Conservation (phyloP, 768 basidiomycete genomes). For the Sistotremastrum niveocremeum region DNA sequence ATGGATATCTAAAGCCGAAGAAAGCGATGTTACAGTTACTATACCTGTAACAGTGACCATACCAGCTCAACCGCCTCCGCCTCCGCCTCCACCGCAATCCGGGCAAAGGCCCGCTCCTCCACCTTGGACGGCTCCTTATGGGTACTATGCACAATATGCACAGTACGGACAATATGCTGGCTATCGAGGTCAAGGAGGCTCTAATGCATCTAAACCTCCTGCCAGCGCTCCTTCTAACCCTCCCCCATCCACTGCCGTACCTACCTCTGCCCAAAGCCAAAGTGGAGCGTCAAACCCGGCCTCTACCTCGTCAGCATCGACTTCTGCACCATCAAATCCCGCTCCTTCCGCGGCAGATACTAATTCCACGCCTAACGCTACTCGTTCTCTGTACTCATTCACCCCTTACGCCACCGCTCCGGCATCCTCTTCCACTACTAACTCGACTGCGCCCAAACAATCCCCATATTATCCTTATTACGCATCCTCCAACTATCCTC, state of each 20-base stretch:
- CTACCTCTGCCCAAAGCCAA: background rate
- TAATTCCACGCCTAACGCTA: background rate
- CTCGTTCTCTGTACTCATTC: conserved; percentile 6
- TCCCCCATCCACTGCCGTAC: background rate
- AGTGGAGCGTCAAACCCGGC: background rate
- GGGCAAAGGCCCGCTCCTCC: background rate
- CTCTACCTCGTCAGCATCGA: conserved; percentile 1
- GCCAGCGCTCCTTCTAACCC: conserved; percentile 1
- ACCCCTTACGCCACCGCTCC: conserved; percentile 7
- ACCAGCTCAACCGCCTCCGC: conserved; percentile 9
- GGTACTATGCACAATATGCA: too few relatives aligned
- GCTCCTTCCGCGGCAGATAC: background rate
- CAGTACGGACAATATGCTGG: too few relatives aligned
- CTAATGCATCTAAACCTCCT: background rate
- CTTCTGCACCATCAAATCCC: conserved; percentile 6
- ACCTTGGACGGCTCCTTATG: background rate
- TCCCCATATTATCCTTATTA: conserved; percentile 5
- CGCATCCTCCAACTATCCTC: conserved; percentile 4
- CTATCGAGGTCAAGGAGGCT: too few relatives aligned
- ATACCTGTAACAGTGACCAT: background rate
- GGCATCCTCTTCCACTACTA: conserved; percentile 4
- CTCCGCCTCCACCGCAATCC: conserved; percentile 13
- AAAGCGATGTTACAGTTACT: conserved; percentile 31
- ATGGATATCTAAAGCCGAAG: conserved; percentile 57
- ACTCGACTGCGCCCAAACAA: conserved; percentile 4